Base-by-base conservation (phyloP, 2,329 filamentous ascomycete species). In the Trichoderma sp. region DNA sequence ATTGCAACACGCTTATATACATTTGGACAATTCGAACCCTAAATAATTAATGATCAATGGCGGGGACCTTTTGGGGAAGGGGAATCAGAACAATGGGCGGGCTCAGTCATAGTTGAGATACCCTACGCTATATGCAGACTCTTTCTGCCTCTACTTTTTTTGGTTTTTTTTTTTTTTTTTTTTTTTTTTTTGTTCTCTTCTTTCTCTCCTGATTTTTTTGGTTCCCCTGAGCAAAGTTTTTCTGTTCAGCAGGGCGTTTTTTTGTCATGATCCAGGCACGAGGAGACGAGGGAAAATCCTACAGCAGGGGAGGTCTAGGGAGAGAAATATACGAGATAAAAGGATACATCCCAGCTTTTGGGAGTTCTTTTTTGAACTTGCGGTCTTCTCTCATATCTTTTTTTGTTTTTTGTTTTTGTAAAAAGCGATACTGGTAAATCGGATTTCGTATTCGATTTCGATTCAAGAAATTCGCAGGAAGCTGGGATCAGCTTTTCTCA, bases 1-100 rank as follows among this genome's bases (percentile, higher is more conserved):
- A 27, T 76, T 92, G 57, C 88, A 91, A 75, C 78, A 80, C 57
- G 86, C 87, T 1, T 88, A 88, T 70, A 73, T 82, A 67, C 78
- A 78, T 68, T 76, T 89, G 71, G 86, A 89, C 71, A 76, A 78
- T 58, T 84, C 84, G 15, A 80, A 80, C 64, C 79, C 81, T 25
- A 80, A 76, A 71, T 81, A 78, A 76, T 56, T 69, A 67, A 67
- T 69, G 50, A 67, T n/a, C 15, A 59, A 34, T 27, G 50, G 58
- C 25, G 35, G 45, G 54, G 45, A 32, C 52, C 12, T 34, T 67
- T 61, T 22, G 68, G 71, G 65, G 71, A 71, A 71, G 70, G 64
- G 69, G 13, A n/a, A 67, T 69, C 66, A 48, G 50, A 67, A 64
- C 52, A 59, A 29, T 42, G 53, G 53, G 53, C 58, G 39, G 63